Percentiles rank a stretch among this genome's conserved stretches.
These are phyloP conservation scores for Fusarium liriodendri DNA, from an alignment of 2,329 filamentous ascomycete genomes.

Conservation along the genomic window DNA sequence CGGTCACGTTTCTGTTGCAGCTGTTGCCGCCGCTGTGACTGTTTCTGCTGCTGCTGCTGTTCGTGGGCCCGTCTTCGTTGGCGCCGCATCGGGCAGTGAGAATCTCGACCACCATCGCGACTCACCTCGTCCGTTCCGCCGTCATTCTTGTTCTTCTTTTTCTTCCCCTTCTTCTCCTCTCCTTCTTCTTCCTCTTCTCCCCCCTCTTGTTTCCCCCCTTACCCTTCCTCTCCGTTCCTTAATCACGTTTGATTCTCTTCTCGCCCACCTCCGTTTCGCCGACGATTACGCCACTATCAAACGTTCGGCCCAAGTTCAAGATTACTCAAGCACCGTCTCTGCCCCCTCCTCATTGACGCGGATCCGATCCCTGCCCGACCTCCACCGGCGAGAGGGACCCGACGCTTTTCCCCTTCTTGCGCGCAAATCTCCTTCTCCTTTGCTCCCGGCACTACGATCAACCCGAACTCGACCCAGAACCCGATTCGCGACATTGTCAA, in stretches of 20 bases:
- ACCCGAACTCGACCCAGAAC: slow-evolving; percentile 11
- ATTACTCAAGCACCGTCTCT: slow-evolving; percentile 25
- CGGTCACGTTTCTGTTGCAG: slow-evolving; percentile 8
- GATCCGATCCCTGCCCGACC: slow-evolving; percentile 37
- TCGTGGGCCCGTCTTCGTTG: slow-evolving; percentile 15
- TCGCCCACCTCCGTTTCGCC: slow-evolving; percentile 10
- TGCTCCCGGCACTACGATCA: slow-evolving; percentile 28
- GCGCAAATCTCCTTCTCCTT: slow-evolving; percentile 31
- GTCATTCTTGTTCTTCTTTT: slow-evolving; percentile 18
- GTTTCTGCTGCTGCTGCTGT: slow-evolving; percentile 3
- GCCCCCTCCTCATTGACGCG: slow-evolving; percentile 34
- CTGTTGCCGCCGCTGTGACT: background rate
- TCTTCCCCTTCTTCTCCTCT: slow-evolving; percentile 4
- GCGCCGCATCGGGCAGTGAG: slow-evolving; percentile 24
- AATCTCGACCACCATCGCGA: slow-evolving; percentile 22
- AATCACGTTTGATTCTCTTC: background rate
- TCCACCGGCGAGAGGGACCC: slow-evolving; percentile 36
- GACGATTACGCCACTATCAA: slow-evolving; percentile 24
- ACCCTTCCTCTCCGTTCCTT: background rate
- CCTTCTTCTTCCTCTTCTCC: background rate
- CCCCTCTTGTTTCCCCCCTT: background rate
- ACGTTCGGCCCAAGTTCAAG: slow-evolving; percentile 15
- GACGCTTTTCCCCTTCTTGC: slow-evolving; percentile 37
- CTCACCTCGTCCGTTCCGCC: slow-evolving; percentile 13
- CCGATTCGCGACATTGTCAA: slow-evolving; percentile 17